Conservation (phyloP, 768 basidiomycete genomes). For the Hortiboletus campestris region DNA sequence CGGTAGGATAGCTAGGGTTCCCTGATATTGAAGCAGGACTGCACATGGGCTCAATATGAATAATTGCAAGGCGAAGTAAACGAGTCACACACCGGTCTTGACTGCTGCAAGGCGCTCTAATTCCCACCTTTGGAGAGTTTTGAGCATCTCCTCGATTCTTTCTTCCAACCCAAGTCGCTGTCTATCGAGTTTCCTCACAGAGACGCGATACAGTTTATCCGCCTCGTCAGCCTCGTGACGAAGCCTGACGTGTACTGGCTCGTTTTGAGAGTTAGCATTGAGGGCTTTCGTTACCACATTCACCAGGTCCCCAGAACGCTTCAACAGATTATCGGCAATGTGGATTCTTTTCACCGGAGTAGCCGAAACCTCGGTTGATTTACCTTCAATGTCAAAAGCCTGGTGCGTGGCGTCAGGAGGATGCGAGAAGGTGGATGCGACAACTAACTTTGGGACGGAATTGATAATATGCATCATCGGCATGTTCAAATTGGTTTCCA, state of each 20-base stretch:
- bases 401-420: constrained; percentile 18
- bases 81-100: constrained; percentile 62
- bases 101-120: constrained; percentile 77
- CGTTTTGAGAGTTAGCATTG: constrained; percentile 43
- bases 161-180: constrained; percentile 87
- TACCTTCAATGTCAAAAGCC: constrained; percentile 32
- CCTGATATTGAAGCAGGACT: constrained; percentile 88
- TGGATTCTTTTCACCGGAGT: constrained; percentile 31
- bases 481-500: constrained; percentile 76
- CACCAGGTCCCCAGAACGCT: constrained; percentile 67
- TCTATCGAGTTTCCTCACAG: constrained; percentile 79
- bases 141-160: constrained; percentile 78
- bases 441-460: constrained; percentile 70
- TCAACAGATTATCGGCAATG: constrained; percentile 57
- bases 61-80: not conserved
- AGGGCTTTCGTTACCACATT: constrained; percentile 74
- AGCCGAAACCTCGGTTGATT: constrained; percentile 22
- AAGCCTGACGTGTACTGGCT: constrained; percentile 68
- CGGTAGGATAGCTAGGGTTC: constrained; percentile 70
- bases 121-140: constrained; percentile 82
- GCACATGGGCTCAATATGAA: not conserved
- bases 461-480: constrained; percentile 80
- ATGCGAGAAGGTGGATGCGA: constrained; percentile 15
- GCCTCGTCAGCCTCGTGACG: constrained; percentile 80
- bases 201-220: constrained; percentile 74